A percentile compares a stretch with the other conserved stretches of the same genome.
Conservation (phyloP, 2,329 filamentous ascomycete genomes). For the Chlorencoelia australis region DNA sequence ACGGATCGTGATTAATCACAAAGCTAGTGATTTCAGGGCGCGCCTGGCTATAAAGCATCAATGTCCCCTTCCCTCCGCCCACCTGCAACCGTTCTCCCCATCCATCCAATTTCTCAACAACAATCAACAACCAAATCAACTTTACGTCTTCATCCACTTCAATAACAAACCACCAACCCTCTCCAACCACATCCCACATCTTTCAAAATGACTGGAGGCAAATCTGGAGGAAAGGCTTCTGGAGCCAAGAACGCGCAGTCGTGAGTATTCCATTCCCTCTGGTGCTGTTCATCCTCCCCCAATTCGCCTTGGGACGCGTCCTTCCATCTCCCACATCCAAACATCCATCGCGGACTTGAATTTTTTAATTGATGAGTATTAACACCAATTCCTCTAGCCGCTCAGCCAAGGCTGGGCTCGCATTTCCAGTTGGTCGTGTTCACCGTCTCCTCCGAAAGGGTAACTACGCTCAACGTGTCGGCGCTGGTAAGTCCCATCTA, state of each 20-base stretch:
- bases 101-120: conserved; percentile 14
- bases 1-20: too few species aligned
- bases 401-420: conserved; percentile 98
- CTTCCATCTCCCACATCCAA: conserved; percentile 17
- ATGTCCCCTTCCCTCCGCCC: too few species aligned
- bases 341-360: neutral
- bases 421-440: conserved; percentile 98
- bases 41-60: too few species aligned
- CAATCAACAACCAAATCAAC: conserved; percentile 28
- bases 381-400: conserved; percentile 47
- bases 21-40: too few species aligned
- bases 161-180: conserved; percentile 11
- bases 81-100: too few species aligned
- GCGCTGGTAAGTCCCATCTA: conserved; percentile 57
- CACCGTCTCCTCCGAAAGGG: conserved; percentile 98
- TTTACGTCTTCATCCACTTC: too few species aligned
- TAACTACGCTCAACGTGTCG: conserved; percentile 99
- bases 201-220: conserved; percentile 99
- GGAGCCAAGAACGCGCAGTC: conserved; percentile 99
- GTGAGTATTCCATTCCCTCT: conserved; percentile 63
- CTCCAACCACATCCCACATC: conserved; percentile 33
- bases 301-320: conserved; percentile 31
- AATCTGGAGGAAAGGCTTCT: conserved; percentile 99
- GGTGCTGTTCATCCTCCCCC: conserved; percentile 5
- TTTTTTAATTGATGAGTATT: conserved; percentile 31